A percentile compares a stretch with the other conserved stretches of the same genome.
Conservation (phyloP, 805 yeast species). For the Vanderwaltozyma tropicalis region DNA sequence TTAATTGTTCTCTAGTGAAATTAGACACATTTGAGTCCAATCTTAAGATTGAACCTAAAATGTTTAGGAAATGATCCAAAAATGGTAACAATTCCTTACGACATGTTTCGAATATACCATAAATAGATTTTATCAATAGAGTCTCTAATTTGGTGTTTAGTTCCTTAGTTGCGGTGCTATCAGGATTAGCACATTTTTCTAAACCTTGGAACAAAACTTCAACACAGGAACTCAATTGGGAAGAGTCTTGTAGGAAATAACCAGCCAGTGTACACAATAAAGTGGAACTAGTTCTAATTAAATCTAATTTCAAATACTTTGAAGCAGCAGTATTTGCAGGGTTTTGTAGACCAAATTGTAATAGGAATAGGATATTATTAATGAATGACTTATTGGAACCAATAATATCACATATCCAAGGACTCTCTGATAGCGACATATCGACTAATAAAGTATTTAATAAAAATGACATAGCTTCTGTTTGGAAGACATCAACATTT, state of each 20-base stretch:
- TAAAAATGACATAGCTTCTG: constrained; percentile 26
- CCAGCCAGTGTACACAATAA: constrained; percentile 23
- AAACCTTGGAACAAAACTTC: constrained; percentile 23
- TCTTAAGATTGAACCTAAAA: constrained; percentile 27
- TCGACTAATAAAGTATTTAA: constrained; percentile 19
- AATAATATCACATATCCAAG: constrained; percentile 22
- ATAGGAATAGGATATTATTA: constrained; percentile 15
- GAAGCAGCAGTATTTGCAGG: constrained; percentile 4
- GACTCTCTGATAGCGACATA: constrained; percentile 21
- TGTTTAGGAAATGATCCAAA: constrained; percentile 16
- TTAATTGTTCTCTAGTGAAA: constrained; percentile 39
- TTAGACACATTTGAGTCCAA: constrained; percentile 20
- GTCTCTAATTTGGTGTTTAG: constrained; percentile 22
- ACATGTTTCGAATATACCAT: constrained; percentile 23
- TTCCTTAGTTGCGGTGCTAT: constrained; percentile 5
- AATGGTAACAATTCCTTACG: constrained; percentile 18
- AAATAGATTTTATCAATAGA: constrained; percentile 19
- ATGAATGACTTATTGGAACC: constrained; percentile 15
- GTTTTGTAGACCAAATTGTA: constrained; percentile 19
- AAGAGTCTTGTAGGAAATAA: constrained; percentile 16
- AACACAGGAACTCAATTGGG: constrained; percentile 16
- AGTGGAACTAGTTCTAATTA: constrained; percentile 22
- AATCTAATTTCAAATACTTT: constrained; percentile 16
- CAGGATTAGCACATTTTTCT: constrained; percentile 12
- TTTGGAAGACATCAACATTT: constrained; percentile 17